Base-by-base conservation (phyloP, 495 filamentous ascomycete genomes). In the Elaphomyces granulatus region DNA sequence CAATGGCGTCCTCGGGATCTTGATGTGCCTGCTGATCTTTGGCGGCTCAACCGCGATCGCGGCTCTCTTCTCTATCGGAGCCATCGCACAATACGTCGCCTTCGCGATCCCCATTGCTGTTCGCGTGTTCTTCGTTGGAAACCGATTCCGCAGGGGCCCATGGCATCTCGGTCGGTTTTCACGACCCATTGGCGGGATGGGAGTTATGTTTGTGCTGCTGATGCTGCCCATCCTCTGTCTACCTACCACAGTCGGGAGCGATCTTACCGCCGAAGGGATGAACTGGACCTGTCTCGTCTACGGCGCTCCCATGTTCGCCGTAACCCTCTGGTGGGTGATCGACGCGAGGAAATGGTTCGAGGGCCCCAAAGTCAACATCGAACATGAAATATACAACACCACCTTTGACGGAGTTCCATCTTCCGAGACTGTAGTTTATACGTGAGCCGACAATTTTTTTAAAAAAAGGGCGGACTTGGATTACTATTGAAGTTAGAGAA, bases 221-320 rank as follows among this genome's bases (percentile, higher is more conserved):
- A 84, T 87, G 79, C 58, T 84, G 28, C 81, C 81, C 2, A 80
- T 86, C 16, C 55, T 87, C 34, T 83, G 78, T 56, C 63, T 87
- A 26, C 81, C 81, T 4, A 72, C 68, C 39, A 58, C 64, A 3
- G 72, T 59, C 4, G 78, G 77, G 3, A 55, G 43, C 0, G 61
- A 83, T 56, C 48, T 85, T 23, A 71, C 66, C 31, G 60, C 51
- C 20, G 66, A 72, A 28, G 31, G 63, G 40, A 85, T 84, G 80
- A 84, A 83, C 44, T 85, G 80, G 80, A 87, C 81, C 3, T 68
- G 64, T 52, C 64, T 84, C 23, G 81, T 86, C 20, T 87, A 80
- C 51, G 81, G 78, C n/a, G 75, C 51, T 12, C 75, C 76, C 9
- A 80, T 80, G 76, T 28, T 75, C 7, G 55, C 67, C 3, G 68